Base-by-base conservation (phyloP, 2,329 filamentous ascomycete species). In the Exophiala sideris region DNA sequence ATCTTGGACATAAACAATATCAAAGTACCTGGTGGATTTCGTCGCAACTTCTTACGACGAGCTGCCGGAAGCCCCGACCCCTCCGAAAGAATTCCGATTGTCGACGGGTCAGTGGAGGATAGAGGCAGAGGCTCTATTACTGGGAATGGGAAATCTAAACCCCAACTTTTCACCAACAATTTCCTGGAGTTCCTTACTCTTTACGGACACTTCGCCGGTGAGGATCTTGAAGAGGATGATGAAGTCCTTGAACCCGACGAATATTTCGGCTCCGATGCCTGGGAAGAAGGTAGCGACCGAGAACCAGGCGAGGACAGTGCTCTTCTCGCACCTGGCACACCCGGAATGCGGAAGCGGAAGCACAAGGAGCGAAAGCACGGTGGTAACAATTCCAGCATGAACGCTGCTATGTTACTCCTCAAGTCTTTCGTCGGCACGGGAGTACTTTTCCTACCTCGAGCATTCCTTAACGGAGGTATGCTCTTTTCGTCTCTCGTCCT, bases 361-460 rank as follows among this genome's bases (percentile, higher is more conserved):
- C 85, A 89, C 67, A 92, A 90, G 75, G 78, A 82, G 48, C 86
- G 89, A 39, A 82, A 85, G 48, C 82, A 84, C 20, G 84, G 81
- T 57, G 89, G 91, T 36, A 91, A 85, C 50, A 91, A 89, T 64
- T 87, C 83, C 46, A 85, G 88, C 3, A 85, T 84, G 60, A 89
- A 88, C 58, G 92, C 94, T 8, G 86, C 88, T 9, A 72, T 96
- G 63, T 79, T 99, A 50, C 78, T 99, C 39, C 83, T 99, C 62
- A 99, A 99, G 76, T 97, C 92, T 0, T 99, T 99, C 68, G 94
- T 99, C 45, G 94, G 95, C 16, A 99, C 94, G 0, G 92, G 92
- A 52, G 92, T 97, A 7, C 78, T 97, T 12, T 97, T 97, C 75
- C 76, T 97, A 33, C 92, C 92, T 0, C 85, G 91, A 45, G 92